Conservation (phyloP, 805 yeast genomes). For the Lachancea mirantina region DNA sequence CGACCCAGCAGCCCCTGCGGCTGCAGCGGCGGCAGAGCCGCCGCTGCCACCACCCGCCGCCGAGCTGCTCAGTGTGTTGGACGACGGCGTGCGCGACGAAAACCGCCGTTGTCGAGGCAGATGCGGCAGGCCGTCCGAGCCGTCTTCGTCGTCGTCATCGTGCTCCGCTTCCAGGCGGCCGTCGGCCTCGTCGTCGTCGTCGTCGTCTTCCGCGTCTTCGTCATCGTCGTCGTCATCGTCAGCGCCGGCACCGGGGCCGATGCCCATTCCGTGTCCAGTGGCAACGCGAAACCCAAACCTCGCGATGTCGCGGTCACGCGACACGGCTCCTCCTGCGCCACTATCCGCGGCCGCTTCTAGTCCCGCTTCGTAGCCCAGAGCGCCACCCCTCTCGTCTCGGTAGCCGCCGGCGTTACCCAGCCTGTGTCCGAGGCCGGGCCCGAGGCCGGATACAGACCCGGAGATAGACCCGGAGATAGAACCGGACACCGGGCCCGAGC, state of each 20-base stretch:
- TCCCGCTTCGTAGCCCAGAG: too few species aligned
- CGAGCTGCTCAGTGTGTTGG: slow-evolving; percentile 1
- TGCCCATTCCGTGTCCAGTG: too few species aligned
- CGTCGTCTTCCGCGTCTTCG: slow-evolving; percentile 4
- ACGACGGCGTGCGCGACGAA: slow-evolving; percentile 5
- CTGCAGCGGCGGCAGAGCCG: slow-evolving; percentile 1
- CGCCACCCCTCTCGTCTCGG: not conserved
- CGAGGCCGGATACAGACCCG: too few species aligned
- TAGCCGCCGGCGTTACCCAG: not conserved
- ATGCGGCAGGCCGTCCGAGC: slow-evolving; percentile 3
- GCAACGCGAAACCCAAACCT: too few species aligned
- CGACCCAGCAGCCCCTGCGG: not conserved
- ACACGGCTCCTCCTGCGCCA: too few species aligned
- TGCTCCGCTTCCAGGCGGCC: too few species aligned
- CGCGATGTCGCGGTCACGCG: too few species aligned
- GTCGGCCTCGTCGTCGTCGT: slow-evolving; percentile 7
- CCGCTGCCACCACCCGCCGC: not conserved
- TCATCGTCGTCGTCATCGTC: not conserved
- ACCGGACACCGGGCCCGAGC: slow-evolving; percentile 3
- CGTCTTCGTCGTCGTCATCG: slow-evolving; percentile 10
- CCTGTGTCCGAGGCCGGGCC: too few species aligned
- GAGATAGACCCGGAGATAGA: too few species aligned
- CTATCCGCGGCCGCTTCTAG: too few species aligned
- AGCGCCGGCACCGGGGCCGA: not conserved
- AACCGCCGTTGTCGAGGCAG: slow-evolving; percentile 9